Evolutionary conservation across 1,284 basidiomycete genomes (phyloP), one percentile per base, ranked within the genome.

Genomic region (Boletus semigastroideus): DNA sequence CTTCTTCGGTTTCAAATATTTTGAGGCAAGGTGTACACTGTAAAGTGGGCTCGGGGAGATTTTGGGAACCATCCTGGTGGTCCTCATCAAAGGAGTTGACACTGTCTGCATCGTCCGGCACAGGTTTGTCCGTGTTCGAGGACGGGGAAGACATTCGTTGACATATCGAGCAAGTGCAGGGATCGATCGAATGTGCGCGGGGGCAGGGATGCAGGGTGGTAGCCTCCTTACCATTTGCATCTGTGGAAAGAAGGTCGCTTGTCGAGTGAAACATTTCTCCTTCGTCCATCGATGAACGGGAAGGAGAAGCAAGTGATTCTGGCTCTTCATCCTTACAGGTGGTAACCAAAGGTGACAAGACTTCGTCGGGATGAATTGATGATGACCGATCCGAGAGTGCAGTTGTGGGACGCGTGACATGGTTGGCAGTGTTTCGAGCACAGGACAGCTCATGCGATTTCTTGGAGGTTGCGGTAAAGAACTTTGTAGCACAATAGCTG

Each of bases 1-100:
- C 47, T 10, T 47, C 46, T 33, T 51, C 52, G 0, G 42, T 55
- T 20, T 56, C 53, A 45, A 68, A 68, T 22, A 47, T 4, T n/a
- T 14, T 22, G 13, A 56, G 13, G 44, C 67, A 66, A 14, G 52
- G 48, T 11, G 41, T 46, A 38, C 67, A 66, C 5, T 31, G 52
- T 22, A 51, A 59, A 9, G n/a, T 8, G 5, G 28, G 20, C 8
- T 39, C 27, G 5, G 14, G 17, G 33, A 13, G 14, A 19, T 20
- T 40, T 19, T 16, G 19, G 19, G 53, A 34, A 27, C 45, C 30
- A 42, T 49, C 38, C 30, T 41, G 42, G 17, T 14, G n/a, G 22
- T 30, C 41, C 40, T 34, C 46, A 41, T 42, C 38, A 27, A 38
- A 13, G 27, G 54, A 39, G 38, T 46, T 20, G 25, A 44, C 13